Evolutionary conservation across 257 asterid species (phyloP).

Genomic region (Sherardia arvensis): DNA sequence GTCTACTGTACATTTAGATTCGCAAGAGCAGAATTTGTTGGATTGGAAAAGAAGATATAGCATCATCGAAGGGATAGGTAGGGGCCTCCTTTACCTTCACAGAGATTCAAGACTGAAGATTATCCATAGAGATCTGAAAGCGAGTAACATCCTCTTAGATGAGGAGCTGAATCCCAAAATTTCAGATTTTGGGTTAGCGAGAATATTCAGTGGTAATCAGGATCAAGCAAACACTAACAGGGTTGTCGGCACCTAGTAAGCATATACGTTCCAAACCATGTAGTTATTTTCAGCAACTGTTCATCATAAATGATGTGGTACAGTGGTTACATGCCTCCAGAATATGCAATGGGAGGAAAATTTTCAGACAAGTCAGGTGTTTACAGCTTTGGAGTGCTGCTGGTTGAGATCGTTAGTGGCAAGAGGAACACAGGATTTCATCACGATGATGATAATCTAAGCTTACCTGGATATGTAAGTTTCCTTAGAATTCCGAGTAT

Average conservation of each 20-base stretch:
- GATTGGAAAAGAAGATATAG: slow-evolving; percentile 37
- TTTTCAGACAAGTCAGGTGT: neutral
- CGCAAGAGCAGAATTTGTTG: slow-evolving; percentile 16
- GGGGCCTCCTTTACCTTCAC: slow-evolving; percentile 63
- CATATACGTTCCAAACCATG: too few relatives aligned
- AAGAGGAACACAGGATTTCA: neutral
- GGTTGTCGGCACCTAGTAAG: too few relatives aligned
- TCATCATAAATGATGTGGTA: too few relatives aligned
- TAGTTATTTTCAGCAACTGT: too few relatives aligned
- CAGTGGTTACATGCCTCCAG: too few relatives aligned
- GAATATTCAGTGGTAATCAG: too few relatives aligned
- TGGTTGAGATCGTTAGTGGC: neutral
- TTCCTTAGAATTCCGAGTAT: too few relatives aligned
- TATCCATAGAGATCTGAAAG: too few relatives aligned
- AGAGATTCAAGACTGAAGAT: slow-evolving; percentile 58
- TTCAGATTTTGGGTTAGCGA: slow-evolving; percentile 24
- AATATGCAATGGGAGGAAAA: neutral
- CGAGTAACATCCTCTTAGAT: slow-evolving; percentile 45
- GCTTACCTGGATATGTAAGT: neutral
- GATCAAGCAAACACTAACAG: too few relatives aligned
- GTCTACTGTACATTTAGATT: too few relatives aligned
- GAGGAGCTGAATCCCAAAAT: slow-evolving; percentile 43
- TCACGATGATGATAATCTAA: neutral
- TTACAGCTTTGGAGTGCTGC: neutral
- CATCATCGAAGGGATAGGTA: slow-evolving; percentile 44